These are phyloP conservation scores for Boletellus ananiceps DNA, from an alignment of 768 basidiomycete species.

Conservation along the genomic window DNA sequence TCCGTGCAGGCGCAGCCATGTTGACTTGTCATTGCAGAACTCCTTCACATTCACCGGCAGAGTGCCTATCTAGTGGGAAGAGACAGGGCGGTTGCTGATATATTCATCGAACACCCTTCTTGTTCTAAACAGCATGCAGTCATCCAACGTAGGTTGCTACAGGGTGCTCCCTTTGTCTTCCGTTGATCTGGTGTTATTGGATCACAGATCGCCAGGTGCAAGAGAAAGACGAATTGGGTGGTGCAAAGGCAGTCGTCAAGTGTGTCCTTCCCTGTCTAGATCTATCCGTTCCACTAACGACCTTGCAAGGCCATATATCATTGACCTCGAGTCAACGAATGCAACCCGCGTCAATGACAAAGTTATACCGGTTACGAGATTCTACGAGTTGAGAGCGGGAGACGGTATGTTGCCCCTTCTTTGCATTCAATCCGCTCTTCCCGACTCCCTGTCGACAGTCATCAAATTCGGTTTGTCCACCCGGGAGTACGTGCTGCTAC, in stretches of 20 bases:
- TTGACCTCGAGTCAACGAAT: constrained; percentile 98
- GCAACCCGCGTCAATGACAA: constrained; percentile 89
- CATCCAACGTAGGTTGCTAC: constrained; percentile 68
- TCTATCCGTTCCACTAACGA: constrained; percentile 7
- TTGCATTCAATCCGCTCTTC: background rate
- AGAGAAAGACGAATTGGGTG: constrained; percentile 86
- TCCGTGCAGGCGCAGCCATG: background rate
- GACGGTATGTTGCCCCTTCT: constrained; percentile 56
- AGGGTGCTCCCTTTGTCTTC: background rate
- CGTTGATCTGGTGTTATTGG: constrained; percentile 3
- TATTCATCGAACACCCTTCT: constrained; percentile 91
- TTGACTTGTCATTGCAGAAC: constrained; percentile 44
- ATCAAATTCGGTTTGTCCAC: constrained; percentile 81
- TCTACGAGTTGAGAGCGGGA: constrained; percentile 72
- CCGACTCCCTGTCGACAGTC: constrained; percentile 41
- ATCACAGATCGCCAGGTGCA: constrained; percentile 71
- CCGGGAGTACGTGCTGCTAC: constrained; percentile 80
- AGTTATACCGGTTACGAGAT: constrained; percentile 79
- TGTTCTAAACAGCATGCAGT: constrained; percentile 98
- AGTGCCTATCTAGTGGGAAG: constrained; percentile 93
- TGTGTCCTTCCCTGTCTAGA: constrained; percentile 37
- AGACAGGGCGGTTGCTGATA: constrained; percentile 81
- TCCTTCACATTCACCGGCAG: constrained; percentile 89
- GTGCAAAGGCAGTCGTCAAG: constrained; percentile 77
- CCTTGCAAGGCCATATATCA: constrained; percentile 78